Evolutionary conservation across 768 basidiomycete genomes (phyloP).

Genomic region (Pleurotus citrinopileatus): DNA sequence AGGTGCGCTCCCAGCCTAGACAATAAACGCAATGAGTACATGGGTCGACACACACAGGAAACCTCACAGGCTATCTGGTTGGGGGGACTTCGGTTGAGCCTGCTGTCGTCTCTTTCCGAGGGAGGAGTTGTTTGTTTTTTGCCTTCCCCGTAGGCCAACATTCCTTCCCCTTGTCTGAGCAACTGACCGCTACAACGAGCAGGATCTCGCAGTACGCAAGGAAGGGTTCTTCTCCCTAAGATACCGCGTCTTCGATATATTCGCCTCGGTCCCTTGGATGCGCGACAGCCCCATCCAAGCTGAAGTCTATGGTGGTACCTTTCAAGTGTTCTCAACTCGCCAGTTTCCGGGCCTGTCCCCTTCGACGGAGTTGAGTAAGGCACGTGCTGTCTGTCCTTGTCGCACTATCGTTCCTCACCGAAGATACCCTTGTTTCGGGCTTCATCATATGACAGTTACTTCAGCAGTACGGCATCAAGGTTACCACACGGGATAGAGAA

Average conservation of each 20-base stretch:
- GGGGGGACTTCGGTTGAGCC: background rate
- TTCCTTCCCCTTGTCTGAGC: slow-evolving; percentile 2
- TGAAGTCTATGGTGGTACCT: slow-evolving; percentile 64
- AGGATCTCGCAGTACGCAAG: slow-evolving; percentile 60
- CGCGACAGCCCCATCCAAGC: slow-evolving; percentile 43
- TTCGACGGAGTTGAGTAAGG: slow-evolving; percentile 71
- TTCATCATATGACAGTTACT: background rate
- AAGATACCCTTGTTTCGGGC: background rate
- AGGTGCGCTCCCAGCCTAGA: background rate
- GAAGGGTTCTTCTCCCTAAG: slow-evolving; percentile 69
- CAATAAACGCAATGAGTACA: too few relatives aligned
- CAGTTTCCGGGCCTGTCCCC: slow-evolving; percentile 70
- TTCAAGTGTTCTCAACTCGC: slow-evolving; percentile 70
- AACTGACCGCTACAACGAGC: slow-evolving; percentile 9
- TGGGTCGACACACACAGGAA: too few relatives aligned
- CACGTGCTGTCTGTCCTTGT: slow-evolving; percentile 20
- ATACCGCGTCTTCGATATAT: slow-evolving; percentile 69
- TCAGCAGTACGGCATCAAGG: background rate
- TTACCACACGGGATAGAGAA: slow-evolving; percentile 19
- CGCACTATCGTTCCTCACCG: background rate
- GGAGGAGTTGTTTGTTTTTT: background rate
- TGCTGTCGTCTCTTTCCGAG: background rate
- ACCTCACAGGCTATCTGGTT: background rate
- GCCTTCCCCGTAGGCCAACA: background rate
- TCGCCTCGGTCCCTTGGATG: slow-evolving; percentile 31